These are phyloP conservation scores for Physcia stellaris DNA, from an alignment of 495 filamentous ascomycete species.

Conservation along the genomic window DNA sequence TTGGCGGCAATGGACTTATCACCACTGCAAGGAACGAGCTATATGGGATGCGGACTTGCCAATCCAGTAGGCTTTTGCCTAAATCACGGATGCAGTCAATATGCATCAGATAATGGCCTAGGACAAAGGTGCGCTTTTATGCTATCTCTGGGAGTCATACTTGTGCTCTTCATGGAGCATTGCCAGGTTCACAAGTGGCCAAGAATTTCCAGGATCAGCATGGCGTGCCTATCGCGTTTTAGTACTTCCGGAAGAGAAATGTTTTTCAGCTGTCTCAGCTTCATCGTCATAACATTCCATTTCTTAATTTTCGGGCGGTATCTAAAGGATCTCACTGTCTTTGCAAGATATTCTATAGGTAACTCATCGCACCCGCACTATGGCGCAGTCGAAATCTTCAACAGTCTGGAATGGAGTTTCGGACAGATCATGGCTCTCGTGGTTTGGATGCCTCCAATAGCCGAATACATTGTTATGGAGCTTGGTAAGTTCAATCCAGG, in stretches of 20 bases:
- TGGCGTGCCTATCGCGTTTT: not conserved
- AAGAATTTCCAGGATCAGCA: not conserved
- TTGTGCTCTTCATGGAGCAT: not conserved
- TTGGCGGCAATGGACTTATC: slow-evolving; percentile 1
- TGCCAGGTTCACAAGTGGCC: not conserved
- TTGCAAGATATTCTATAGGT: slow-evolving; percentile 3
- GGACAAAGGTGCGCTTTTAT: not conserved
- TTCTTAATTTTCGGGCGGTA: slow-evolving; percentile 5
- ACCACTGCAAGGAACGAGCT: slow-evolving; percentile 1
- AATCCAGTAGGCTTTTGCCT: slow-evolving; percentile 1
- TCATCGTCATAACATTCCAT: not conserved
- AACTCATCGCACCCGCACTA: slow-evolving; percentile 10
- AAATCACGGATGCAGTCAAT: not conserved
- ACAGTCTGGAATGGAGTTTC: slow-evolving; percentile 10
- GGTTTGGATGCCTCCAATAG: slow-evolving; percentile 10
- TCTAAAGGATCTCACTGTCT: not conserved
- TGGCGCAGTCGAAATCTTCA: slow-evolving; percentile 1
- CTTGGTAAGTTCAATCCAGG: slow-evolving; percentile 14
- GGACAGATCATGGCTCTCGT: slow-evolving; percentile 13
- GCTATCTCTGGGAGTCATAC: not conserved
- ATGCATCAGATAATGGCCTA: not conserved
- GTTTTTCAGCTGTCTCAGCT: not conserved
- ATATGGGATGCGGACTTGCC: slow-evolving; percentile 1
- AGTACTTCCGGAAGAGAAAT: not conserved
- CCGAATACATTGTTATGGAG: slow-evolving; percentile 14